These are phyloP conservation scores for Metahyphopichia silvanorum DNA, from an alignment of 805 yeast genomes.

Conservation along the genomic window DNA sequence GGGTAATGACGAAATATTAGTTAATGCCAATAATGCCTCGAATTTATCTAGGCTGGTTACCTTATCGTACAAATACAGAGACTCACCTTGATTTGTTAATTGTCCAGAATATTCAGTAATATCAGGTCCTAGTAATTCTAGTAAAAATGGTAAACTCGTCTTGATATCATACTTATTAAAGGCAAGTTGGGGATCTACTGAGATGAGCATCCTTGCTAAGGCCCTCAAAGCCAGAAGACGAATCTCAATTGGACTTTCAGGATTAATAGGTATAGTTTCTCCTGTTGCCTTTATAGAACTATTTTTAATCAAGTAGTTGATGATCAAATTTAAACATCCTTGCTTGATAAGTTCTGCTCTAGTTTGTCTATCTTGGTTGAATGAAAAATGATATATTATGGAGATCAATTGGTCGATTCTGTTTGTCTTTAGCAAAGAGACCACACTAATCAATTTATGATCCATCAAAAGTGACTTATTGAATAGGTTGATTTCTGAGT, in stretches of 20 bases:
- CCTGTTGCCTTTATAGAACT: slow-evolving; percentile 15
- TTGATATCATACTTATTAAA: slow-evolving; percentile 38
- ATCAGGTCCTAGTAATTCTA: slow-evolving; percentile 42
- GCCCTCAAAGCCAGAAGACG: slow-evolving; percentile 35
- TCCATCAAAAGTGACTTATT: slow-evolving; percentile 24
- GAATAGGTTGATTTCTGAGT: slow-evolving; percentile 25
- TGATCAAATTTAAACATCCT: slow-evolving; percentile 39
- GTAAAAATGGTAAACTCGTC: slow-evolving; percentile 47
- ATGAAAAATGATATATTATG: slow-evolving; percentile 31
- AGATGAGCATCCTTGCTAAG: slow-evolving; percentile 43
- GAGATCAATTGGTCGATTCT: slow-evolving; percentile 8
- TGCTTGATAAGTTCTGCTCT: slow-evolving; percentile 42
- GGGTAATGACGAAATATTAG: slow-evolving; percentile 57
- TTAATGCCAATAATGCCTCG: slow-evolving; percentile 61
- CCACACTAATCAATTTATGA: slow-evolving; percentile 16
- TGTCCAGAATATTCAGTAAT: slow-evolving; percentile 15
- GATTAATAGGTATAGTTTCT: slow-evolving; percentile 12
- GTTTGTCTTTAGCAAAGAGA: slow-evolving; percentile 15
- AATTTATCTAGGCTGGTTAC: slow-evolving; percentile 42
- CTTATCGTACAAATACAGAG: slow-evolving; percentile 23
- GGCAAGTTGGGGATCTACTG: slow-evolving; percentile 39
- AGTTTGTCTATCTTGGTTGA: slow-evolving; percentile 20
- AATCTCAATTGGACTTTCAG: slow-evolving; percentile 16
- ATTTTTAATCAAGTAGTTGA: slow-evolving; percentile 35
- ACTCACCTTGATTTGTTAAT: slow-evolving; percentile 3